These are phyloP conservation scores for Rhodomyrtus psidioides DNA, from an alignment of 441 rosid species.

Conservation along the genomic window DNA sequence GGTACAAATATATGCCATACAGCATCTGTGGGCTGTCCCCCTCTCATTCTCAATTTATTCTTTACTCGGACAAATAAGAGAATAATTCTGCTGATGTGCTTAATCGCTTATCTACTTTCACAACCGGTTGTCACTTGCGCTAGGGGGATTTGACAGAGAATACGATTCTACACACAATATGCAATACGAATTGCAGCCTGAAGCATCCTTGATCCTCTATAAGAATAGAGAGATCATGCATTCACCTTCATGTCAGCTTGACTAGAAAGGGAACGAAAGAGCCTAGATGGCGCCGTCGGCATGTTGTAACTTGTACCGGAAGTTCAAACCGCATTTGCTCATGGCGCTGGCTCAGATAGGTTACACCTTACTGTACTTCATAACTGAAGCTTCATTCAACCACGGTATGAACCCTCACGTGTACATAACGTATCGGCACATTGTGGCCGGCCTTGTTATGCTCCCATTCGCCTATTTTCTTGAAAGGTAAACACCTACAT, in stretches of 20 bases:
- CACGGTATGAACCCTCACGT: constrained; percentile 70
- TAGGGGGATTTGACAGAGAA: constrained; percentile 6
- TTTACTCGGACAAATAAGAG: not conserved
- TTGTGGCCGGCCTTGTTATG: constrained; percentile 34
- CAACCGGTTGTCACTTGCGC: not conserved
- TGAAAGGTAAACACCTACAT: constrained; percentile 33
- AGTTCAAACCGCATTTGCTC: constrained; percentile 48
- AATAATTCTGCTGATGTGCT: not conserved
- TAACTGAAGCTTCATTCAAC: constrained; percentile 56
- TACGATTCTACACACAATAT: constrained; percentile 20
- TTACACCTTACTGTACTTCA: constrained; percentile 44
- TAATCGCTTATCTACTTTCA: not conserved
- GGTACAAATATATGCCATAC: not conserved
- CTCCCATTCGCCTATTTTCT: constrained; percentile 58
- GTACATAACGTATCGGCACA: constrained; percentile 54
- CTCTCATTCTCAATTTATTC: not conserved
- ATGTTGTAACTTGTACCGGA: not conserved
- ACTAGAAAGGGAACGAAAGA: not conserved
- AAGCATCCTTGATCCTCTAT: not conserved
- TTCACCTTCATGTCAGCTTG: not conserved
- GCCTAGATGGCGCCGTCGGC: constrained; percentile 3
- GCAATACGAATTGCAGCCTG: constrained; percentile 7
- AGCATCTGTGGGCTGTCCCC: not conserved
- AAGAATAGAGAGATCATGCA: not conserved
- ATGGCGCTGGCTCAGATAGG: constrained; percentile 43